Percentiles rank a stretch among this genome's conserved stretches.
Conservation (phyloP, 805 yeast genomes). For the Saccharomyces eubayanus region DNA sequence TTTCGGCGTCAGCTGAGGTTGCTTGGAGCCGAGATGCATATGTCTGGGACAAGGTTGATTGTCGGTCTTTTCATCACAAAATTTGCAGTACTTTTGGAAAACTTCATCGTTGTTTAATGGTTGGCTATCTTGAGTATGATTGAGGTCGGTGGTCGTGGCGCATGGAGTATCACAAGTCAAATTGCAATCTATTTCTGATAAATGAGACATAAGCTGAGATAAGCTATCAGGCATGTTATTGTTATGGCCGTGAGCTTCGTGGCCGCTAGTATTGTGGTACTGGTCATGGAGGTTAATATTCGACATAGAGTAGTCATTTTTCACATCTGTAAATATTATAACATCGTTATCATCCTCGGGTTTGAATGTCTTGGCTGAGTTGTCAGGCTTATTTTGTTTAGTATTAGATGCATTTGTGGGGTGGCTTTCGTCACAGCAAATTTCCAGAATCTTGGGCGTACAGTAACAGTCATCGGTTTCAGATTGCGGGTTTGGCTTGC, state of each 20-base stretch:
- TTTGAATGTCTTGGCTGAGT: neutral
- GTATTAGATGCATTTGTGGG: neutral
- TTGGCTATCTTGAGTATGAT: neutral
- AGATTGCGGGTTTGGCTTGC: neutral
- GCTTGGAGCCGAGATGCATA: neutral
- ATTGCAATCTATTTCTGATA: slow-evolving; percentile 20
- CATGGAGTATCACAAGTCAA: slow-evolving; percentile 21
- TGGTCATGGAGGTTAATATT: neutral
- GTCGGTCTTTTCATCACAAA: slow-evolving; percentile 19
- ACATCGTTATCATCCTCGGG: slow-evolving; percentile 3
- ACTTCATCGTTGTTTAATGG: slow-evolving; percentile 14
- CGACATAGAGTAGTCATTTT: neutral
- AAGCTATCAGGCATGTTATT: neutral
- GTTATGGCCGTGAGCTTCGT: neutral
- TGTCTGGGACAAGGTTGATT: neutral
- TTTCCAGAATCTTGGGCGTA: slow-evolving; percentile 34
- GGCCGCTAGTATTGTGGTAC: neutral
- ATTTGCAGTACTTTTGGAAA: slow-evolving; percentile 30
- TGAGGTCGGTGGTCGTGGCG: neutral
- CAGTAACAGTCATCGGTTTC: slow-evolving; percentile 19
- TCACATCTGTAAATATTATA: slow-evolving; percentile 6
- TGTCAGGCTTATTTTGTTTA: neutral
- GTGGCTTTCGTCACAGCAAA: slow-evolving; percentile 36
- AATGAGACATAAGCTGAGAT: slow-evolving; percentile 1
- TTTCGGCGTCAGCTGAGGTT: neutral